Evolutionary conservation across 441 rosid species (phyloP), one percentile per base, ranked within the genome.

Genomic region (Omphalea diandra): DNA sequence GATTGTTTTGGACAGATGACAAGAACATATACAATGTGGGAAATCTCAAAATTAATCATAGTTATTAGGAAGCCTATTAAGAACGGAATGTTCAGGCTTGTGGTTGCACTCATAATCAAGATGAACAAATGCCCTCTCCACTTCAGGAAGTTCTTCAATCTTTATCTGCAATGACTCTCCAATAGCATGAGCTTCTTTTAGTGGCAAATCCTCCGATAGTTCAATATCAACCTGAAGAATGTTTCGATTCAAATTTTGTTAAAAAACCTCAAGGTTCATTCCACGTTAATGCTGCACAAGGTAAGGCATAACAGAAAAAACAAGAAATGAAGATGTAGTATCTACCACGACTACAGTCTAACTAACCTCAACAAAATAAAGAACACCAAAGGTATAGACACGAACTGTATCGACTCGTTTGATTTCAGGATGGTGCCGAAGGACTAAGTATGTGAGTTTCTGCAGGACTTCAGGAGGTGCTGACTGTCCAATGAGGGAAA

Each of bases 91-190:
- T 72, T 93, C 98, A 6, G 98, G 98, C 73, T 90, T 93, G 73
- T 93, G 97, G 17, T 80, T 87, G 6, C 97, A 89, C 76, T 93
- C 97, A 31, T 74, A 89, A 78, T 90, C 98, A 9, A 93, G 83
- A 77, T 93, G 98, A 75, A 93, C 96, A 71, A 93, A 93, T 59
- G 95, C 97, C 33, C 97, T 80, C 77, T 93, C 97, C 20, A 93
- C 97, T 81, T 90, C 92, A 9, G 88, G 82, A 40, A 93, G 89
- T 77, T 81, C 82, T 81, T 93, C 97, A 1, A 93, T 80, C 79
- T 87, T 90, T 71, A 82, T 85, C 76, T 93, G 98, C 81, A 93
- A 80, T 46, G 84, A 40, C 67, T 93, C 98, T 59, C 98, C 98
- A 24, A 90, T 88, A 3, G 84, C 43, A 36, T 93, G 95, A 50